These are phyloP conservation scores for Leccinum barrowsii DNA, from an alignment of 768 basidiomycete species.

Conservation along the genomic window DNA sequence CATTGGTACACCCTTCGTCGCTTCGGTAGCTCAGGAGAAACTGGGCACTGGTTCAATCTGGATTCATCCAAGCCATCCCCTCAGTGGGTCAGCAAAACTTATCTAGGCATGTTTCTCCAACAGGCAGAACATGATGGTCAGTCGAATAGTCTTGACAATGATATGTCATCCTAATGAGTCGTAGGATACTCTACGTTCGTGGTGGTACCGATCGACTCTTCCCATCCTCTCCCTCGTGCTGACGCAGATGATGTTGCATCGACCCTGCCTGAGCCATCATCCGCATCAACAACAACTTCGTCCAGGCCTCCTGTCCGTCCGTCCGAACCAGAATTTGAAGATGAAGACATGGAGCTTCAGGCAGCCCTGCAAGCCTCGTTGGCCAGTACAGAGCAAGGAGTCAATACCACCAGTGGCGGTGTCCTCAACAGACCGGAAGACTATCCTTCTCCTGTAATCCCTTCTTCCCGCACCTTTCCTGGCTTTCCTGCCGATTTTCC, in stretches of 20 bases:
- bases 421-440: constrained; percentile 9
- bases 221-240: constrained; percentile 54
- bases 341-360: constrained; percentile 87
- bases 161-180: constrained; percentile 8
- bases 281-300: constrained; percentile 4
- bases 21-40: constrained; percentile 54
- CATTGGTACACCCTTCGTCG: constrained; percentile 90
- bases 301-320: constrained; percentile 7
- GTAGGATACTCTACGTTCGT: constrained; percentile 81
- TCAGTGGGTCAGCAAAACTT: constrained; percentile 80
- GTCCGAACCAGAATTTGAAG: constrained; percentile 49
- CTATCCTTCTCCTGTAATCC: constrained; percentile 22
- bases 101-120: constrained; percentile 81
- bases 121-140: constrained; percentile 84
- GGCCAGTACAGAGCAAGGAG: constrained; percentile 23
- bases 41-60: constrained; percentile 85
- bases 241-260: constrained; percentile 72
- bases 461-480: constrained; percentile 28
- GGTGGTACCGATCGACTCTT: constrained; percentile 60
- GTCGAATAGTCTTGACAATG: constrained; percentile 9
- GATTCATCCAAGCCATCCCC: constrained; percentile 71
- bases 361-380: constrained; percentile 84
- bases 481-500: constrained; percentile 16
- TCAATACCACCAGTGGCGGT: background rate
- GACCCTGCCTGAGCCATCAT: constrained; percentile 54